Evolutionary conservation across 2,329 filamentous ascomycete species (phyloP).

Genomic region (Ploettnerulaceae sp.): DNA sequence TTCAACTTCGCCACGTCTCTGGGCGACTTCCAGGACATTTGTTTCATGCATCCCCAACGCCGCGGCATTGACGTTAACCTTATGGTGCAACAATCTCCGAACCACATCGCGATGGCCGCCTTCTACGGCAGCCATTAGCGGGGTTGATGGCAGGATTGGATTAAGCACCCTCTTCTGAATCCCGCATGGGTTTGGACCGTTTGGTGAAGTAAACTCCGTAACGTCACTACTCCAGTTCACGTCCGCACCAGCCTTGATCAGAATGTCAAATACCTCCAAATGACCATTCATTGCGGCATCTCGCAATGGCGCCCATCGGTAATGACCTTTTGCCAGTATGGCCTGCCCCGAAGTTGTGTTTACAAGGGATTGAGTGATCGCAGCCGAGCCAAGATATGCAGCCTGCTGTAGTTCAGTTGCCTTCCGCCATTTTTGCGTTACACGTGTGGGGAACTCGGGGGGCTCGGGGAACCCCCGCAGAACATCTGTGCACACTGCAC

Average conservation of each 20-base stretch:
- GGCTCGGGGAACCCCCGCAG: background rate
- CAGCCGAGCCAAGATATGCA: slow-evolving; percentile 23
- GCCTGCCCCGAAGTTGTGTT: slow-evolving; percentile 17
- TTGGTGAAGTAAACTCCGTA: too few relatives aligned
- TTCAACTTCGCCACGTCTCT: background rate
- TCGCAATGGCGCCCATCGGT: background rate
- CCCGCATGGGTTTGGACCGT: too few relatives aligned
- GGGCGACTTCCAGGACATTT: background rate
- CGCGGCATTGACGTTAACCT: background rate
- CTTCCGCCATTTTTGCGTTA: too few relatives aligned
- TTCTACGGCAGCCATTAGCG: slow-evolving; percentile 1
- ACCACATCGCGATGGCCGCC: background rate
- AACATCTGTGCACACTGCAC: slow-evolving; percentile 18
- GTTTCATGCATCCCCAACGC: background rate
- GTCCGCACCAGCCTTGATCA: slow-evolving; percentile 8
- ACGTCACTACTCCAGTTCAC: background rate
- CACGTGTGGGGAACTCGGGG: too few relatives aligned
- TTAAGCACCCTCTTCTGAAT: background rate
- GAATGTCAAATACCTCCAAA: background rate
- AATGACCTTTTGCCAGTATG: slow-evolving; percentile 7
- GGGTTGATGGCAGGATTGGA: background rate
- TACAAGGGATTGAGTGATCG: slow-evolving; percentile 36
- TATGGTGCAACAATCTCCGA: background rate
- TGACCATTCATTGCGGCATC: slow-evolving; percentile 7
- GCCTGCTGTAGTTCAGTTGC: slow-evolving; percentile 28